Evolutionary conservation across 768 basidiomycete species (phyloP), one percentile per base, ranked within the genome.

Genomic region (Xanthoconium stramineum): DNA sequence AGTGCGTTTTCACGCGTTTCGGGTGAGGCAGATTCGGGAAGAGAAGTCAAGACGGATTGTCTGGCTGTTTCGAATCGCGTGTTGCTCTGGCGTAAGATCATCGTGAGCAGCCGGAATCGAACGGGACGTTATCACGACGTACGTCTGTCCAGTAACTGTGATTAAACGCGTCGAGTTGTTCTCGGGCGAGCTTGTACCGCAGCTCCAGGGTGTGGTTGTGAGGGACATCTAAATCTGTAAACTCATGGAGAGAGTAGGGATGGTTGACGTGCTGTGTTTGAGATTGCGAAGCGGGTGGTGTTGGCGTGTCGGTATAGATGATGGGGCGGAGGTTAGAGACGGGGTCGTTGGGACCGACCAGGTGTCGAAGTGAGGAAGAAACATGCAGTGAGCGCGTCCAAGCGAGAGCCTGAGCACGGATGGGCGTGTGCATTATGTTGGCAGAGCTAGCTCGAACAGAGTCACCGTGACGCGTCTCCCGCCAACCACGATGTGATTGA

Each of bases 61-160:
- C 86, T 89, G 35, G 83, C 89, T 10, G 79, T 76, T 65, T 89
- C 83, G 66, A 91, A 93, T n/a, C 91, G 85, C 11, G 79, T 76
- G 67, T 94, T 94, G 67, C 82, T 89, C 91, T 94, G 63, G 35
- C 36, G 46, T 40, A 24, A 24, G 14, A 8, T 29, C 58, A 53
- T 58, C 46, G 43, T 30, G 33, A 52, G 29, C 37, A 39, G 33
- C 35, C 35, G 42, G 39, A 36, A 45, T n/a, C 24, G 11, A 33
- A 36, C 12, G 35, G 19, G 44, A 43, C 38, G 33, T 20, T 10
- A 24, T 24, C 20, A 13, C n/a, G 11, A 63, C 88, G 61, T 66
- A 92, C 91, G 52, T 92, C 85, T 51, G 82, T 71, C 91, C 91
- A 94, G 68, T 91, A 94, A 17, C 77, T 72, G 53, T 93, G 86